Conservation (phyloP, 2,329 filamentous ascomycete genomes). For the Lachnellula willkommii region DNA sequence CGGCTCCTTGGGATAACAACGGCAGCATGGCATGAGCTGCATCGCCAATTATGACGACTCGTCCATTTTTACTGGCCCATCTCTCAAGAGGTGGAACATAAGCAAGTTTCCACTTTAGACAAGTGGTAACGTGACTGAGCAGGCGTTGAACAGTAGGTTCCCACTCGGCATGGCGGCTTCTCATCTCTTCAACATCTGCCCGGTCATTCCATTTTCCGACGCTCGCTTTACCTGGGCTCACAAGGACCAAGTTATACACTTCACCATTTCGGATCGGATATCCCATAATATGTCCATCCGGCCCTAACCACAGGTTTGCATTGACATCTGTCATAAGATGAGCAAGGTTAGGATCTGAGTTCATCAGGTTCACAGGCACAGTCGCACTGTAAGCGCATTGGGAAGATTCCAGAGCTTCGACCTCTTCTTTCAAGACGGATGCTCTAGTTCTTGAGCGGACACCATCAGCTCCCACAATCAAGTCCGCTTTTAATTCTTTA, state of each 20-base stretch:
- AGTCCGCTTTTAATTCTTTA: slow-evolving; percentile 2
- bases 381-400: slow-evolving; percentile 58
- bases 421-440: not conserved
- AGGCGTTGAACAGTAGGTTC: slow-evolving; percentile 47
- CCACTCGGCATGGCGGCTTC: slow-evolving; percentile 52
- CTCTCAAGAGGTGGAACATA: slow-evolving; percentile 2
- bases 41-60: slow-evolving; percentile 42
- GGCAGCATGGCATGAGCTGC: slow-evolving; percentile 58
- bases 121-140: slow-evolving; percentile 44
- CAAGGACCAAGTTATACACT: slow-evolving; percentile 59
- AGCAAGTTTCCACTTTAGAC: slow-evolving; percentile 66
- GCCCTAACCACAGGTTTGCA: slow-evolving; percentile 59
- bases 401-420: not conserved
- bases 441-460: slow-evolving; percentile 9
- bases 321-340: slow-evolving; percentile 47
- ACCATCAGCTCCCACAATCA: slow-evolving; percentile 14
- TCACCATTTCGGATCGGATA: slow-evolving; percentile 54
- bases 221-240: slow-evolving; percentile 57
- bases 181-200: slow-evolving; percentile 55
- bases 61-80: slow-evolving; percentile 9
- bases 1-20: slow-evolving; percentile 58
- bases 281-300: slow-evolving; percentile 53
- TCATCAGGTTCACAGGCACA: slow-evolving; percentile 41
- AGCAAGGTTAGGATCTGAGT: slow-evolving; percentile 33
- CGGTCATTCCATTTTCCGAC: slow-evolving; percentile 44